Percentiles rank a stretch among this genome's conserved stretches.
Evolutionary conservation across 495 filamentous ascomycete genomes (phyloP).

Genomic region (Neurospora intermedia): DNA sequence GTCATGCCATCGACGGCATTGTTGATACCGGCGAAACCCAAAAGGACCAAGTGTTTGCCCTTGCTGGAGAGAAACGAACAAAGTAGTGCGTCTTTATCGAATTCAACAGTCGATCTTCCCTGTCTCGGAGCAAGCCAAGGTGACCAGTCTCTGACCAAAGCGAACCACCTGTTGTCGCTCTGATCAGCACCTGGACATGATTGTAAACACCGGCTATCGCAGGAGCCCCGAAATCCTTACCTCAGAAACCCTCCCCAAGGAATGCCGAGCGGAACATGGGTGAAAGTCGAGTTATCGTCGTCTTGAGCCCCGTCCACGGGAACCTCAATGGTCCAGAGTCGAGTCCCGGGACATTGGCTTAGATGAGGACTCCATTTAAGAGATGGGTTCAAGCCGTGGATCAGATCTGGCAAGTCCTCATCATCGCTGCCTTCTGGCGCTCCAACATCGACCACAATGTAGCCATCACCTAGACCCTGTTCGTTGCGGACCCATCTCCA

Average conservation of each 20-base stretch:
- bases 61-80: slow-evolving; percentile 61
- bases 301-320: slow-evolving; percentile 42
- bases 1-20: slow-evolving; percentile 47
- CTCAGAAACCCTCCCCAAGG: slow-evolving; percentile 42
- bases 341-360: slow-evolving; percentile 60
- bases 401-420: slow-evolving; percentile 47
- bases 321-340: slow-evolving; percentile 58
- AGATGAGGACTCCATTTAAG: slow-evolving; percentile 43
- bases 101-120: slow-evolving; percentile 50
- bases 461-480: slow-evolving; percentile 49
- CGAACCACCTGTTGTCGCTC: slow-evolving; percentile 51
- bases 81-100: slow-evolving; percentile 70
- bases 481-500: slow-evolving; percentile 74
- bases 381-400: slow-evolving; percentile 46
- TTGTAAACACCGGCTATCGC: neutral
- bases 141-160: slow-evolving; percentile 64
- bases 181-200: slow-evolving; percentile 1
- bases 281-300: slow-evolving; percentile 40
- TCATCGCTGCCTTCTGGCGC: slow-evolving; percentile 10
- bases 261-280: slow-evolving; percentile 48
- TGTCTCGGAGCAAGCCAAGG: slow-evolving; percentile 87
- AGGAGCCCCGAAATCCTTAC: slow-evolving; percentile 15
- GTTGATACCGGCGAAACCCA: slow-evolving; percentile 69
- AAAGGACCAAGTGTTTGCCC: slow-evolving; percentile 68
- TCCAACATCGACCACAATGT: slow-evolving; percentile 40